Evolutionary conservation across 768 basidiomycete species (phyloP).

Genomic region (Suillus sp.): DNA sequence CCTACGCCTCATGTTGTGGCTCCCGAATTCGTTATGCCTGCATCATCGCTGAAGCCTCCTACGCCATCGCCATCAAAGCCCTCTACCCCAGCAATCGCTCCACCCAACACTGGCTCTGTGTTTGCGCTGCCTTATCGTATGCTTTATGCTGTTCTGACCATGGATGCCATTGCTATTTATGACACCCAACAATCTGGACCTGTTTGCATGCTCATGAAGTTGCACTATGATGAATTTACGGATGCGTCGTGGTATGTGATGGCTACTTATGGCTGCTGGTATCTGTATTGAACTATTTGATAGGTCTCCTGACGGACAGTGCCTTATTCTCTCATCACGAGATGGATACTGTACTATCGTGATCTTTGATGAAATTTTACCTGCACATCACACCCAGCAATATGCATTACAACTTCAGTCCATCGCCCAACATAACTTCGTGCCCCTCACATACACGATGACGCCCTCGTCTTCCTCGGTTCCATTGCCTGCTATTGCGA

Average conservation of each 20-base stretch:
- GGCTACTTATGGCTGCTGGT: constrained; percentile 4
- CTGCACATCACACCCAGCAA: constrained; percentile 87
- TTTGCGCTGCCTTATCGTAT: constrained; percentile 93
- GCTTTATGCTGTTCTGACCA: constrained; percentile 94
- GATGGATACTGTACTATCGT: constrained; percentile 98
- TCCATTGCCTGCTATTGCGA: constrained; percentile 33
- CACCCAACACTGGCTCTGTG: constrained; percentile 55
- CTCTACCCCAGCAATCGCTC: constrained; percentile 39
- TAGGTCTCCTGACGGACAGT: constrained; percentile 97
- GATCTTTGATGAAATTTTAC: constrained; percentile 92
- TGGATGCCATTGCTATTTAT: constrained; percentile 93
- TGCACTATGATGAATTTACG: constrained; percentile 98
- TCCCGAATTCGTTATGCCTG: constrained; percentile 16
- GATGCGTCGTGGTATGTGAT: constrained; percentile 87
- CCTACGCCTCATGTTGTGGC: constrained; percentile 9
- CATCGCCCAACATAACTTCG: constrained; percentile 83
- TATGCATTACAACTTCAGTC: constrained; percentile 88
- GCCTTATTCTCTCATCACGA: constrained; percentile 85
- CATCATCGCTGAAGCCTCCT: constrained; percentile 16
- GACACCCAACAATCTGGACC: constrained; percentile 97
- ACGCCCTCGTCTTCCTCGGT: constrained; percentile 38
- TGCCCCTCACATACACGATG: constrained; percentile 52
- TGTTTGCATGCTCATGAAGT: constrained; percentile 85
- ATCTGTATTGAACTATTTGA: constrained; percentile 12
- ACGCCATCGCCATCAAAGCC: constrained; percentile 22